Percentiles rank a stretch among this genome's conserved stretches.
phyloP scores from a whole-genome alignment of 2,329 filamentous ascomycete species.

The Sordariomycetes sp. region DNA sequence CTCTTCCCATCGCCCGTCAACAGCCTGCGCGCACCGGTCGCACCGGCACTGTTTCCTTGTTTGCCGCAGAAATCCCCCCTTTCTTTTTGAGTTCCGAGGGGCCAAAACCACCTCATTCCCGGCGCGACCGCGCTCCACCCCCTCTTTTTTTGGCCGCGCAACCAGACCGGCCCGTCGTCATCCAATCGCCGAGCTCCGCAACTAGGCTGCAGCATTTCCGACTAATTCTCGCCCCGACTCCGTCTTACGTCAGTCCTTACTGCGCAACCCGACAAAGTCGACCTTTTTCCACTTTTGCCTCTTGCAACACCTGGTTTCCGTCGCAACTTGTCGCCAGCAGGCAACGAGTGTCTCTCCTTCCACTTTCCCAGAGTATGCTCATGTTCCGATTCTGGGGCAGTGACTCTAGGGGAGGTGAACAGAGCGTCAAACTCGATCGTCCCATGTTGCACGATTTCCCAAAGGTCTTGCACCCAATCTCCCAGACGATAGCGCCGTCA shows the following conservation, averaged over 20 bases:
- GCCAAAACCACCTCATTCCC: slow-evolving; percentile 4
- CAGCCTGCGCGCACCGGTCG: slow-evolving; percentile 13
- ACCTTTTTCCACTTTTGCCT: slow-evolving; percentile 1
- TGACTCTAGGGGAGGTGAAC: slow-evolving; percentile 47
- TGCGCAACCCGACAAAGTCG: slow-evolving; percentile 6
- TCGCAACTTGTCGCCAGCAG: background rate
- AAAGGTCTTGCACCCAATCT: slow-evolving; percentile 19
- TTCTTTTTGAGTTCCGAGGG: background rate
- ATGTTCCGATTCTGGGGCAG: slow-evolving; percentile 55
- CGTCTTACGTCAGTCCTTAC: slow-evolving; percentile 9
- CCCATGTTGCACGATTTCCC: slow-evolving; percentile 24
- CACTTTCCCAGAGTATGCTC: slow-evolving; percentile 26
- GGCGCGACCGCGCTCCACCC: background rate
- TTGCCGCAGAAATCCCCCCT: slow-evolving; percentile 4
- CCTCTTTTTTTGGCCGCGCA: background rate
- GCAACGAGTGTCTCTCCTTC: slow-evolving; percentile 5
- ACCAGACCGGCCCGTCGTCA: background rate
- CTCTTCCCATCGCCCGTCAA: slow-evolving; percentile 12
- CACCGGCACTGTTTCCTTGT: slow-evolving; percentile 6
- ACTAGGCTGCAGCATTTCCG: slow-evolving; percentile 2
- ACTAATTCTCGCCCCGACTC: slow-evolving; percentile 4
- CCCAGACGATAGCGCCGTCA: slow-evolving; percentile 11
- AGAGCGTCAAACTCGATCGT: slow-evolving; percentile 30
- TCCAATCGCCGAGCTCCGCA: background rate
- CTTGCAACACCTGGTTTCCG: slow-evolving; percentile 11